phyloP scores from a whole-genome alignment of 345 rosid genomes.

The Diplotaxis tenuifolia region DNA sequence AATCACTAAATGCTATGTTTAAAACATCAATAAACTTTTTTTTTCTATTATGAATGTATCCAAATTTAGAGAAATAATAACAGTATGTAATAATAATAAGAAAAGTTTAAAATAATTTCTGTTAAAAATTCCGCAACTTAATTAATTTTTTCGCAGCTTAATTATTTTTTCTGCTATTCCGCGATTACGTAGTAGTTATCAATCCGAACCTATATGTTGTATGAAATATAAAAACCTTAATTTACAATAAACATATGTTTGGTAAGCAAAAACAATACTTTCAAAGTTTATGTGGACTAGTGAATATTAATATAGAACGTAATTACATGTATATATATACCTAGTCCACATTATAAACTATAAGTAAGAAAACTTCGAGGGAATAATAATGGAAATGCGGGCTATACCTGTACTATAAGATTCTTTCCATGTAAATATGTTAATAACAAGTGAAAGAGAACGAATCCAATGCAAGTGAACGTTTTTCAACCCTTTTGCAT shows the following conservation, averaged over 20 bases:
- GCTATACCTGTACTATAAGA: constrained; percentile 1
- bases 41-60: no score
- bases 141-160: no score
- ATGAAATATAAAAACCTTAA: no score
- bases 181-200: no score
- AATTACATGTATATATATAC: neutral
- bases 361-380: neutral
- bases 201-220: no score
- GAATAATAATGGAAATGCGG: neutral
- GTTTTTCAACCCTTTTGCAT: neutral
- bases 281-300: neutral
- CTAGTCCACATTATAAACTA: neutral
- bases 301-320: neutral
- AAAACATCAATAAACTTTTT: no score
- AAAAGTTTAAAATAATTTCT: no score
- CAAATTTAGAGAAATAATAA: no score
- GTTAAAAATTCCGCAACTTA: no score
- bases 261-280: neutral
- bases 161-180: no score
- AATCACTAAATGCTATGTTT: no score
- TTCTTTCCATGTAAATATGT: neutral
- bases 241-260: neutral
- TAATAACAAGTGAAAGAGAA: constrained; percentile 11
- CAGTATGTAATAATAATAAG: no score
- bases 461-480: constrained; percentile 25